A percentile compares a stretch with the other conserved stretches of the same genome.
phyloP scores from a whole-genome alignment of 352 stramenopile genomes.

The Globisporangium polare region DNA sequence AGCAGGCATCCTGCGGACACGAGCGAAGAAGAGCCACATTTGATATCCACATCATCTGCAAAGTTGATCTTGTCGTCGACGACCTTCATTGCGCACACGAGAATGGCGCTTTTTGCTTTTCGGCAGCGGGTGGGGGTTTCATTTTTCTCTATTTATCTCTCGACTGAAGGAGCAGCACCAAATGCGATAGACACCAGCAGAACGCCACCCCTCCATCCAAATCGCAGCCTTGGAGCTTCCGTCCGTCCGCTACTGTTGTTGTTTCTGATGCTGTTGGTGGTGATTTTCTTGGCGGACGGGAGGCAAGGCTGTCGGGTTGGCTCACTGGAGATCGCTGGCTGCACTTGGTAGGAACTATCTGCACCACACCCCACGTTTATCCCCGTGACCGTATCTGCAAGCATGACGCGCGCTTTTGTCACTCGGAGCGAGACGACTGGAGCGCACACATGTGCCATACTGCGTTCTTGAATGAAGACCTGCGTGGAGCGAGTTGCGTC shows the following conservation, averaged over 20 bases:
- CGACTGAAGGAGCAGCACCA: slow-evolving; percentile 7
- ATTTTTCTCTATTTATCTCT: slow-evolving; percentile 15
- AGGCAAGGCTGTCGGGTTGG: background rate
- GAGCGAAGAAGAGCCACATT: background rate
- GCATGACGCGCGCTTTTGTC: too few species aligned
- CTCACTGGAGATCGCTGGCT: background rate
- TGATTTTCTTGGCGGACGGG: background rate
- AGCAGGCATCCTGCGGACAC: background rate
- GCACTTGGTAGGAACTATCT: background rate
- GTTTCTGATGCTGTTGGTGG: background rate
- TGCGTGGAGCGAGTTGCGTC: background rate
- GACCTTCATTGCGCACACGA: background rate
- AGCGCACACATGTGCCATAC: background rate
- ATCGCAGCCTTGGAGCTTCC: background rate
- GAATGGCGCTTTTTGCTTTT: background rate
- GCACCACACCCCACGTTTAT: background rate
- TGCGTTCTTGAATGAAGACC: background rate
- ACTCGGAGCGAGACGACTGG: background rate
- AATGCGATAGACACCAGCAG: slow-evolving; percentile 6
- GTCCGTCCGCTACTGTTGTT: background rate
- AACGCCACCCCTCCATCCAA: background rate
- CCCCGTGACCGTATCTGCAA: too few species aligned
- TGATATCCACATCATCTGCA: background rate
- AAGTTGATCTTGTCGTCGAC: background rate
- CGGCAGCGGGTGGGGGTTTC: background rate